phyloP scores from a whole-genome alignment of 2,329 filamentous ascomycete species.

The Colletotrichum melonis region DNA sequence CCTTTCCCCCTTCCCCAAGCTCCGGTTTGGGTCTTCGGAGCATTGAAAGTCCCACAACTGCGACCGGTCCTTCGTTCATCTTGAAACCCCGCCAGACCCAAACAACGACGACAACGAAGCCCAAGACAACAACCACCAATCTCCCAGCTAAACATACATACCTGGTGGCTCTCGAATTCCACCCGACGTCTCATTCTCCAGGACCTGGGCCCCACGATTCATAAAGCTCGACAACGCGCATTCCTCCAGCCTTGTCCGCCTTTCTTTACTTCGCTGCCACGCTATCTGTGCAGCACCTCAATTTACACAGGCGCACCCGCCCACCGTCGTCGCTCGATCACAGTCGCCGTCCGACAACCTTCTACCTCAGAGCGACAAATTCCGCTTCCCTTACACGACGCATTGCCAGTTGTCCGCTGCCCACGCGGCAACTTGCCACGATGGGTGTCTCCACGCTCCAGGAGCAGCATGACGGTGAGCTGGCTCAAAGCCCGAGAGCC shows the following conservation, averaged over 20 bases:
- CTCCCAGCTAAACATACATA: not conserved
- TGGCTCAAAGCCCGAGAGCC: not conserved
- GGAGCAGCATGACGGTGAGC: conserved; percentile 67
- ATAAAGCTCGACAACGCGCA: conserved; percentile 16
- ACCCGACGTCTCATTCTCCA: not conserved
- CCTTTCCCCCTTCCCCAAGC: not conserved
- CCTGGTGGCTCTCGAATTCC: not conserved
- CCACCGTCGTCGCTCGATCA: conserved; percentile 13
- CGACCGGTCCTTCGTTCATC: conserved; percentile 37
- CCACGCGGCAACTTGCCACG: conserved; percentile 49
- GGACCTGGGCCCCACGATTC: not conserved
- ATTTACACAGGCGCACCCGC: conserved; percentile 1
- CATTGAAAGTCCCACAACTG: conserved; percentile 34
- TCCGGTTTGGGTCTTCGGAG: conserved; percentile 18
- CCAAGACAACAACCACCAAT: not conserved
- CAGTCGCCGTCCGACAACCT: not conserved
- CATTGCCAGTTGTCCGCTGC: conserved; percentile 11
- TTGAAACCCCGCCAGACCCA: conserved; percentile 46
- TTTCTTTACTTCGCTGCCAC: not conserved
- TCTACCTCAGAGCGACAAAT: conserved; percentile 7
- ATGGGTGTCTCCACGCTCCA: conserved; percentile 86
- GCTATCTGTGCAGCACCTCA: not conserved
- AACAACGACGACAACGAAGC: not conserved
- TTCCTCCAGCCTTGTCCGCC: conserved; percentile 15
- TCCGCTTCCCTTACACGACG: not conserved